Conservation (phyloP, 2,329 filamentous ascomycete genomes). For the Aspergillus melleus region DNA sequence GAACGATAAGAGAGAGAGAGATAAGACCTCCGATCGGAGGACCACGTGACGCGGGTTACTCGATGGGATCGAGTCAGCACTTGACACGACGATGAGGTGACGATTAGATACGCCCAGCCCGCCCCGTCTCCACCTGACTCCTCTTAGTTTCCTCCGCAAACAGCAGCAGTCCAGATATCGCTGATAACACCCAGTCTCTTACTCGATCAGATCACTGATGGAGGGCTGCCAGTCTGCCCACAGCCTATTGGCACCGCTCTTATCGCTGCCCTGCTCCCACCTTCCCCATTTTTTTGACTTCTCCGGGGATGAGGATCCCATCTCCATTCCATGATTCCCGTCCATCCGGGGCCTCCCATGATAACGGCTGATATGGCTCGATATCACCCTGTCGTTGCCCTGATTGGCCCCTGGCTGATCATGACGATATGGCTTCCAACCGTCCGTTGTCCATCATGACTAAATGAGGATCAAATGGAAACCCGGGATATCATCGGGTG, state of each 20-base stretch:
- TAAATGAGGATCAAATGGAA: neutral
- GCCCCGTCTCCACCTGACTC: neutral
- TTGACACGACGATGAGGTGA: neutral
- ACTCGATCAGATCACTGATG: constrained; percentile 24
- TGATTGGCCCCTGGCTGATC: neutral
- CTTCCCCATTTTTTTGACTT: neutral
- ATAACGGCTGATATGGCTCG: neutral
- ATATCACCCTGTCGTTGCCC: neutral
- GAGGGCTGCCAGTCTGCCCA: no score
- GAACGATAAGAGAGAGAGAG: no score
- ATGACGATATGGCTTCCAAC: neutral
- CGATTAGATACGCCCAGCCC: constrained; percentile 24
- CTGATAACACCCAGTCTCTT: constrained; percentile 26
- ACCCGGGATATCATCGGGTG: neutral
- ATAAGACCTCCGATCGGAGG: neutral
- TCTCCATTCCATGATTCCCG: neutral
- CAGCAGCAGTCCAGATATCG: constrained; percentile 1
- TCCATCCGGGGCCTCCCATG: neutral
- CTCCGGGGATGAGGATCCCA: neutral
- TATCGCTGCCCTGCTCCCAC: neutral
- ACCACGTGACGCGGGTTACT: constrained; percentile 23
- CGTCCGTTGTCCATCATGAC: neutral
- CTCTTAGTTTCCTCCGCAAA: neutral
- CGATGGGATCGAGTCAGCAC: constrained; percentile 38
- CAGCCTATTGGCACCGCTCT: neutral